A percentile compares a stretch with the other conserved stretches of the same genome.
Conservation (phyloP, 495 filamentous ascomycete genomes). For the Endocarpon pusillum region DNA sequence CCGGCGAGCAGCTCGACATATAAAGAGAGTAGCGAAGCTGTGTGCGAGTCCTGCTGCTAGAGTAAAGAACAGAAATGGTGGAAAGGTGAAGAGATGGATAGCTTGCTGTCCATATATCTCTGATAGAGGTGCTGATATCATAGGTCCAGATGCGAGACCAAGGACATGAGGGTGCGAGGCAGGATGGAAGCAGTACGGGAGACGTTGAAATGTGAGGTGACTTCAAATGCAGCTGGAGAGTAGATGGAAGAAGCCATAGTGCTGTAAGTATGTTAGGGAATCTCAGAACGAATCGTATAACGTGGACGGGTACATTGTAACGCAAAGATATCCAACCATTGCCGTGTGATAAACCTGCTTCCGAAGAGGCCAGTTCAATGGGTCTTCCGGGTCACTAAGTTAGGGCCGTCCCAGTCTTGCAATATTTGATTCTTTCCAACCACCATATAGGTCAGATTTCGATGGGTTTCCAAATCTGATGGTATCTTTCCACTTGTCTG, state of each 20-base stretch:
- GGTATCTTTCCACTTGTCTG: too few relatives aligned
- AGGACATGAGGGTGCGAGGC: conserved; percentile 38
- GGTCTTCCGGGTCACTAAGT: conserved; percentile 54
- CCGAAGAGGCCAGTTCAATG: conserved; percentile 40
- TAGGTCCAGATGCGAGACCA: conserved; percentile 39
- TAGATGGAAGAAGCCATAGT: conserved; percentile 37
- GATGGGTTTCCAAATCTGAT: too few relatives aligned
- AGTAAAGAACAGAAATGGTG: conserved; percentile 42
- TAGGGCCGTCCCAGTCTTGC: conserved; percentile 30
- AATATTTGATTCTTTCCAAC: not conserved
- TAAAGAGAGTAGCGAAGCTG: conserved; percentile 34
- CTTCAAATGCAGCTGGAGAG: conserved; percentile 23
- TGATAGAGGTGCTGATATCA: conserved; percentile 40
- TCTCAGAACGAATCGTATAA: not conserved
- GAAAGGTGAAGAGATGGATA: conserved; percentile 29
- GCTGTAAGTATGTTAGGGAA: conserved; percentile 12
- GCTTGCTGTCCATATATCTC: conserved; percentile 31
- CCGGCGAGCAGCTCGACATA: conserved; percentile 49
- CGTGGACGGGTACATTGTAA: not conserved
- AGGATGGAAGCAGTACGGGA: conserved; percentile 34
- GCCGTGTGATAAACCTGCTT: conserved; percentile 23
- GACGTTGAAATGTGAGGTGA: conserved; percentile 30
- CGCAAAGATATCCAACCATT: not conserved
- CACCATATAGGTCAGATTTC: too few relatives aligned
- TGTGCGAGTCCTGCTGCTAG: conserved; percentile 41